Percentiles rank a stretch among this genome's conserved stretches.
phyloP scores from a whole-genome alignment of 2,329 filamentous ascomycete species.

The Davidsoniella neocaledoniae region DNA sequence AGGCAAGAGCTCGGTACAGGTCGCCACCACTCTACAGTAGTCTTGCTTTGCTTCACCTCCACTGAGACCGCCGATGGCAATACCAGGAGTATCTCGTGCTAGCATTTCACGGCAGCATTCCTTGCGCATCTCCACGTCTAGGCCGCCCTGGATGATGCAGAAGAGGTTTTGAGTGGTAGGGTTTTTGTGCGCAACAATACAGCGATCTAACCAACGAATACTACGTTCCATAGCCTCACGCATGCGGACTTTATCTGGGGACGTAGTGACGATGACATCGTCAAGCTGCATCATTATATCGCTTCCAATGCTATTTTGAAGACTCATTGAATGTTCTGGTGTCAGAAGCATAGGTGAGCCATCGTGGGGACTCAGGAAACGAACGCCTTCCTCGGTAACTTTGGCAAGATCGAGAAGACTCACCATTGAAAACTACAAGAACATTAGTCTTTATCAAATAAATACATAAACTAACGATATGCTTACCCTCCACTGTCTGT shows the following conservation, averaged over 20 bases:
- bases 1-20: conserved; percentile 72
- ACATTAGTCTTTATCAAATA: conserved; percentile 1
- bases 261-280: conserved; percentile 93
- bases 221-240: conserved; percentile 88
- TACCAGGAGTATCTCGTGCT: conserved; percentile 76
- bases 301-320: conserved; percentile 93
- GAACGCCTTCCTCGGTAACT: conserved; percentile 88
- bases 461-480: neutral
- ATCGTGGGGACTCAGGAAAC: conserved; percentile 92
- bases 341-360: conserved; percentile 91
- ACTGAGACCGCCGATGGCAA: conserved; percentile 87
- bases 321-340: conserved; percentile 85
- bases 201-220: conserved; percentile 89
- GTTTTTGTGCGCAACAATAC: conserved; percentile 75
- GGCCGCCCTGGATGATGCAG: conserved; percentile 93
- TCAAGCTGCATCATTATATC: conserved; percentile 99
- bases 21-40: conserved; percentile 77
- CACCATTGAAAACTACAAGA: conserved; percentile 93
- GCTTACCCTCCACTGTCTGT: conserved; percentile 58
- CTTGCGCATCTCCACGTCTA: conserved; percentile 71
- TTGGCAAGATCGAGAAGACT: conserved; percentile 83
- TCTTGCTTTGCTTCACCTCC: conserved; percentile 89
- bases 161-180: conserved; percentile 81
- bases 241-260: conserved; percentile 75
- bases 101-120: conserved; percentile 82